These are phyloP conservation scores for Trametes versicolor DNA, from an alignment of 1,284 basidiomycete species.

Conservation along the genomic window DNA sequence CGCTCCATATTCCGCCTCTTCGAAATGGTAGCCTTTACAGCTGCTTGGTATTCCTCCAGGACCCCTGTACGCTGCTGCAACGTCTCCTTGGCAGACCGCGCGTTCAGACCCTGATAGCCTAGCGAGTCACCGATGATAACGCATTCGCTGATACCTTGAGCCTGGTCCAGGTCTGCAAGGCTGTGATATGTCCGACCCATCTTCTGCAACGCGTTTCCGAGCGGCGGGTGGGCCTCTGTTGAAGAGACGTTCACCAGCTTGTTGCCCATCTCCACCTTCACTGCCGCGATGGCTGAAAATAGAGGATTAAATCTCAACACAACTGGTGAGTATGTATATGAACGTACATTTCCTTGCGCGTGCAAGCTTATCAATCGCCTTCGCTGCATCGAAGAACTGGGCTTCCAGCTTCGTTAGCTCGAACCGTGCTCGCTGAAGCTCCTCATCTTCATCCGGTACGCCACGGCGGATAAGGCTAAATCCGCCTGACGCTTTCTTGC, in stretches of 20 bases:
- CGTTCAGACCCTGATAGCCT: conserved; percentile 94
- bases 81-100: conserved; percentile 94
- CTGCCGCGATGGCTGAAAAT: conserved; percentile 71
- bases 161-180: conserved; percentile 84
- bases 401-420: conserved; percentile 91
- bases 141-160: conserved; percentile 90
- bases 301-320: conserved; percentile 4
- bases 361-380: conserved; percentile 86
- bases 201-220: conserved; percentile 85
- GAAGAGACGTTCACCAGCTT: conserved; percentile 89
- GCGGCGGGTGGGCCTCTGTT: conserved; percentile 84
- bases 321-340: neutral
- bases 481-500: conserved; percentile 72
- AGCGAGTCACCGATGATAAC: conserved; percentile 92
- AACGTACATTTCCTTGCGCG: conserved; percentile 78
- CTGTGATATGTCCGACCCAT: conserved; percentile 88
- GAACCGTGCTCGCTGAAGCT: conserved; percentile 87
- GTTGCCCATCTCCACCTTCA: conserved; percentile 88
- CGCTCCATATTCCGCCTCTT: conserved; percentile 92
- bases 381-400: conserved; percentile 90
- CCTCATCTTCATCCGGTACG: conserved; percentile 87
- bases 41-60: conserved; percentile 91
- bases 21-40: conserved; percentile 91
- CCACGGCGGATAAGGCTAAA: conserved; percentile 76
- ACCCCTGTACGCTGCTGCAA: conserved; percentile 87